Evolutionary conservation across 495 filamentous ascomycete genomes (phyloP).

Genomic region (Aspergillus diversus): DNA sequence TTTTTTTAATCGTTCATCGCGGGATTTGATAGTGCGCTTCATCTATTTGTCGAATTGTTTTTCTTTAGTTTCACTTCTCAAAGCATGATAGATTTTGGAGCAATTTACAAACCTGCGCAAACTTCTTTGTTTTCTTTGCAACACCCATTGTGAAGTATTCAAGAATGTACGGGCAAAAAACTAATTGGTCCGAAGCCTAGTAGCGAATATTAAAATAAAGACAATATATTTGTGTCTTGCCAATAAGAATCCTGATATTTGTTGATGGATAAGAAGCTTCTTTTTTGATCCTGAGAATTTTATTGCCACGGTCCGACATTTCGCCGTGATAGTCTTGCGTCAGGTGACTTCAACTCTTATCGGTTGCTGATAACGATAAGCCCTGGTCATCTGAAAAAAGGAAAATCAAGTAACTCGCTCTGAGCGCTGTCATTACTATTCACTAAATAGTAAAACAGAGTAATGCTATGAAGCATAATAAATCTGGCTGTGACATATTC

Average conservation of each 20-base stretch:
- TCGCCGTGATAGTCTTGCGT: background rate
- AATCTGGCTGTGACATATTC: too few species aligned
- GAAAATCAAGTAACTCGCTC: too few species aligned
- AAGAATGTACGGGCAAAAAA: too few species aligned
- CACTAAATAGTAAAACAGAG: too few species aligned
- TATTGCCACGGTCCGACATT: constrained; percentile 1
- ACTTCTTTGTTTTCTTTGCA: constrained; percentile 68
- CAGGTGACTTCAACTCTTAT: too few species aligned
- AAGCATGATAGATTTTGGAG: background rate
- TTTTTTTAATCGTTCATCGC: constrained; percentile 63
- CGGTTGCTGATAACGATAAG: too few species aligned
- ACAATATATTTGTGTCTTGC: background rate
- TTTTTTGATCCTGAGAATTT: background rate
- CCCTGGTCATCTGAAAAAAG: too few species aligned
- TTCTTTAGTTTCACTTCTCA: background rate
- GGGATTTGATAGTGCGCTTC: constrained; percentile 64
- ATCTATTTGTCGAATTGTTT: constrained; percentile 41
- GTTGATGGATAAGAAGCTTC: background rate
- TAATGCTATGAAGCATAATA: too few species aligned
- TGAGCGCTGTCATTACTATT: too few species aligned
- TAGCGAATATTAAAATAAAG: background rate
- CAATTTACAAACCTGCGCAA: constrained; percentile 44
- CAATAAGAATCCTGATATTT: background rate
- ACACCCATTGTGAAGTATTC: constrained; percentile 55
- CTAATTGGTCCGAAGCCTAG: too few species aligned